Percentiles rank a stretch among this genome's conserved stretches.
phyloP scores from a whole-genome alignment of 176 grass and related monocot genomes.

The Musa beccarii region DNA sequence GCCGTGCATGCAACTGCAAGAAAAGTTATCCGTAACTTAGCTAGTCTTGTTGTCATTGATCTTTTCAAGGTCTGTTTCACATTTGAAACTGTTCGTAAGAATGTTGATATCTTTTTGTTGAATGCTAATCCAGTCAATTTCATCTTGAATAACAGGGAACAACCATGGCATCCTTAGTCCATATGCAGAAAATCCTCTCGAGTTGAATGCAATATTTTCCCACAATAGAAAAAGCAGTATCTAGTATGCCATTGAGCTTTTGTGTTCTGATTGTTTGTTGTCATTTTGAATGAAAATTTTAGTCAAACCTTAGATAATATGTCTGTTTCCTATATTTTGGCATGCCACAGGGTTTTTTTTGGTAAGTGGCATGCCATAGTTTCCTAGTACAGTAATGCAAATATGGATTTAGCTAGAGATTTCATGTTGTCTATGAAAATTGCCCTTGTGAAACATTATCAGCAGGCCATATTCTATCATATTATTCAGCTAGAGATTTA shows the following conservation, averaged over 20 bases:
- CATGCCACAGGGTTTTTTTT: not conserved
- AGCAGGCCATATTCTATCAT: too few species aligned
- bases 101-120: not conserved
- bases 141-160: constrained; percentile 57
- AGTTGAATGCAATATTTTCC: constrained; percentile 71
- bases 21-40: constrained; percentile 54
- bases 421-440: too few species aligned
- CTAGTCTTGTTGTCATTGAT: constrained; percentile 85
- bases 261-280: not conserved
- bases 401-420: not conserved
- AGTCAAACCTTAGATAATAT: not conserved
- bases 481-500: too few species aligned
- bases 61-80: constrained; percentile 78
- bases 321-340: not conserved
- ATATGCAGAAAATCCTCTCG: constrained; percentile 94
- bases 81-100: not conserved
- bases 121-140: constrained; percentile 13
- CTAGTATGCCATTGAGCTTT: not conserved
- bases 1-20: constrained; percentile 87
- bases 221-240: constrained; percentile 83
- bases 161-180: constrained; percentile 80
- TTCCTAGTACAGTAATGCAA: not conserved
- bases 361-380: not conserved
- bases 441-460: too few species aligned
- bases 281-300: not conserved